Percentiles rank a stretch among this genome's conserved stretches.
These are phyloP conservation scores for Clarireedia paspali DNA, from an alignment of 2,329 filamentous ascomycete species.

Conservation along the genomic window DNA sequence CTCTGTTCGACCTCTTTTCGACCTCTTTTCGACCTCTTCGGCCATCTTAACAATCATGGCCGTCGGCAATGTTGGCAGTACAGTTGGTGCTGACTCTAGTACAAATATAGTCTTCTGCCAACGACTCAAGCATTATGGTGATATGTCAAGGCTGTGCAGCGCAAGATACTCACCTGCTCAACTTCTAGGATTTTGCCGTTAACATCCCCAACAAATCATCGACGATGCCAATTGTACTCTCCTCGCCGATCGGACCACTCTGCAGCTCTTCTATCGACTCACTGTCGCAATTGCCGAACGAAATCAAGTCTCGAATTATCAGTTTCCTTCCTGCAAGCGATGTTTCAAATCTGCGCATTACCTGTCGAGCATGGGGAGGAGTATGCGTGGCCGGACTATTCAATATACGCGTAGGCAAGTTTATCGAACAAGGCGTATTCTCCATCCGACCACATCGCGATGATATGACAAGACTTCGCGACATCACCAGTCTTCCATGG, in stretches of 20 bases:
- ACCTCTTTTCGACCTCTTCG: too few species aligned
- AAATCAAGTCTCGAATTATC: constrained; percentile 1
- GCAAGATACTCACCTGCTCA: too few species aligned
- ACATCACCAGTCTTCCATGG: neutral
- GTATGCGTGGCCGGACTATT: constrained; percentile 2
- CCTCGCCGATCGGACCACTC: too few species aligned
- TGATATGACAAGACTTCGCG: constrained; percentile 2
- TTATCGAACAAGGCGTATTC: neutral
- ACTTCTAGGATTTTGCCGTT: too few species aligned
- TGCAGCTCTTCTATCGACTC: neutral
- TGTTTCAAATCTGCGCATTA: constrained; percentile 1
- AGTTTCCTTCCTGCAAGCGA: constrained; percentile 1
- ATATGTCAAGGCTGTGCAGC: too few species aligned
- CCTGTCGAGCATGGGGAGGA: neutral
- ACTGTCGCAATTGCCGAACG: neutral
- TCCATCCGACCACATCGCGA: constrained; percentile 1
- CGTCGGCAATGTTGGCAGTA: too few species aligned
- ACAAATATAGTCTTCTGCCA: too few species aligned
- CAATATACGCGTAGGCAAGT: neutral
- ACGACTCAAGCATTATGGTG: too few species aligned
- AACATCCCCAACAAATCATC: too few species aligned
- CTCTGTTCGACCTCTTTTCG: too few species aligned
- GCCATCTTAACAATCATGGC: too few species aligned
- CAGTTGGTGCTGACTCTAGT: too few species aligned
- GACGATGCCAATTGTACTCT: neutral